phyloP scores from a whole-genome alignment of 345 rosid species.

The Aquilaria sinensis region DNA sequence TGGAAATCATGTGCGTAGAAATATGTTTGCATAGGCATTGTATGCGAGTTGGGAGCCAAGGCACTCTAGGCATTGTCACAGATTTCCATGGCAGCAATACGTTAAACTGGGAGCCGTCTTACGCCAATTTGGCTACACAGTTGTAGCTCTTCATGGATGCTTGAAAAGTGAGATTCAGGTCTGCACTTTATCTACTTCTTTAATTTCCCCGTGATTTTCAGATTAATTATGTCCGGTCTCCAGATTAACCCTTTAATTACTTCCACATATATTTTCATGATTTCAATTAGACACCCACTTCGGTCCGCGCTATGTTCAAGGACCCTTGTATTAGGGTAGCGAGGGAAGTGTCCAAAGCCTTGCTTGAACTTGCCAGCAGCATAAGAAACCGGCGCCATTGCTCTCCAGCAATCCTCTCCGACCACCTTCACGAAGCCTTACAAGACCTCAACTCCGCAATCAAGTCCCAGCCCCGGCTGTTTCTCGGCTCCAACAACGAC shows the following conservation, averaged over 20 bases:
- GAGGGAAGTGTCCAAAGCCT: conserved; percentile 52
- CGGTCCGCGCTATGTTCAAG: conserved; percentile 61
- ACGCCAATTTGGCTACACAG: conserved; percentile 74
- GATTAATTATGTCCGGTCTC: too few species aligned
- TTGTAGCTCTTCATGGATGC: conserved; percentile 83
- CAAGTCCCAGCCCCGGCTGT: conserved; percentile 73
- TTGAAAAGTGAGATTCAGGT: conserved; percentile 84
- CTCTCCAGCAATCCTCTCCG: conserved; percentile 73
- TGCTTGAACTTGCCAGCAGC: conserved; percentile 56
- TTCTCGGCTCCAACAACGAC: conserved; percentile 51
- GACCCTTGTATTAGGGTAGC: conserved; percentile 73
- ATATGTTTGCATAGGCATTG: conserved; percentile 35
- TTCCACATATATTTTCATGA: not conserved
- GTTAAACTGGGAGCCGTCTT: conserved; percentile 76
- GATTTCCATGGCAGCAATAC: conserved; percentile 72
- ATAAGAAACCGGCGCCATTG: conserved; percentile 58
- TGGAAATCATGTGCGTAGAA: not conserved
- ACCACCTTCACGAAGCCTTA: conserved; percentile 67
- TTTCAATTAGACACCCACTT: conserved; percentile 46
- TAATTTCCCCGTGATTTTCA: not conserved
- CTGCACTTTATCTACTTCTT: not conserved
- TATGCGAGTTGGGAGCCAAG: conserved; percentile 93
- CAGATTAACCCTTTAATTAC: not conserved
- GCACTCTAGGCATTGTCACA: conserved; percentile 46
- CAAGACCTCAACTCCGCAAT: conserved; percentile 70